phyloP scores from a whole-genome alignment of 148 eudicot genomes.

The Rhododendron ferrugineum region DNA sequence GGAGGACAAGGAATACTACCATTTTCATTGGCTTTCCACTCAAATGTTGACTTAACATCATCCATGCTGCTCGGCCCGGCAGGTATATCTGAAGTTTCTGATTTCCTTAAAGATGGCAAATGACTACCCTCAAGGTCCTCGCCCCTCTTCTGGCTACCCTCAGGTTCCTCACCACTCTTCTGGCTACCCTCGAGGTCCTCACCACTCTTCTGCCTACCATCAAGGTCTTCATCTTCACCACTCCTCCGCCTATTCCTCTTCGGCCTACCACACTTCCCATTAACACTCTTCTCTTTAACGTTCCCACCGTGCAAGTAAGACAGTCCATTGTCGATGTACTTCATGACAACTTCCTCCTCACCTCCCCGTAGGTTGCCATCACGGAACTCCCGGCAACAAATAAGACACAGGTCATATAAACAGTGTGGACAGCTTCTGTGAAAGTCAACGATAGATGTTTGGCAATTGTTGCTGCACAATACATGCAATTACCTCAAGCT shows the following conservation, averaged over 20 bases:
- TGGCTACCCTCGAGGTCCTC: not conserved
- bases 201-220: conserved; percentile 20
- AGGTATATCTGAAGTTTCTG: not conserved
- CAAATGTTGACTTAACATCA: conserved; percentile 13
- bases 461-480: conserved; percentile 48
- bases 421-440: conserved; percentile 49
- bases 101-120: not conserved
- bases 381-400: conserved; percentile 56
- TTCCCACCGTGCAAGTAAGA: conserved; percentile 34
- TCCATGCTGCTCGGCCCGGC: not conserved
- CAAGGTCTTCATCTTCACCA: not conserved
- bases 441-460: conserved; percentile 45
- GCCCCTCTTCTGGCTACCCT: not conserved
- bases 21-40: conserved; percentile 40
- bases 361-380: conserved; percentile 33
- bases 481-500: conserved; percentile 6
- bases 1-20: conserved; percentile 53
- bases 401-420: conserved; percentile 49
- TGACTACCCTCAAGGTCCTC: not conserved
- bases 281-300: not conserved
- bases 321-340: conserved; percentile 31
- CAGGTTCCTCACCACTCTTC: not conserved
- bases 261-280: fast-evolving
- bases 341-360: conserved; percentile 26
- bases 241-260: not conserved